phyloP scores from a whole-genome alignment of 2,329 filamentous ascomycete species.

The Fusarium lateritium region DNA sequence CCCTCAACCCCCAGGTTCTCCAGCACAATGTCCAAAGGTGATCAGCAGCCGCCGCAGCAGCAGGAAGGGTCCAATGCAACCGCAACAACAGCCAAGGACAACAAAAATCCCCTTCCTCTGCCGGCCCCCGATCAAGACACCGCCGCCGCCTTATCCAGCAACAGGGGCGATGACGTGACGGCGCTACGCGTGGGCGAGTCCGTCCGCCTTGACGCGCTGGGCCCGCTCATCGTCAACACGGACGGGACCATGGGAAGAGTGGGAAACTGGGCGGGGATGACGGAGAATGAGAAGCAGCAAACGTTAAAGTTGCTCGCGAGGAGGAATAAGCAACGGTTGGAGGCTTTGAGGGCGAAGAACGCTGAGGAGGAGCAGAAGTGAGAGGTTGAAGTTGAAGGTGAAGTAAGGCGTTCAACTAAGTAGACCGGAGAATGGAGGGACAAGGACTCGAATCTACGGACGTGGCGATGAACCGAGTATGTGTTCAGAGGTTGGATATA shows the following conservation, averaged over 20 bases:
- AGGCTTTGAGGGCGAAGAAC: conserved; percentile 59
- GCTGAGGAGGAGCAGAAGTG: conserved; percentile 30
- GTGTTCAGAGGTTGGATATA: not conserved
- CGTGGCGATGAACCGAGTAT: conserved; percentile 2
- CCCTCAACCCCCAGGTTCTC: conserved; percentile 21
- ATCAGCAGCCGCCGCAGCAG: conserved; percentile 17
- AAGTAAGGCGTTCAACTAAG: not conserved
- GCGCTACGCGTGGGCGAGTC: conserved; percentile 48
- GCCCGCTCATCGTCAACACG: conserved; percentile 80
- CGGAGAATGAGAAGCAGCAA: conserved; percentile 75
- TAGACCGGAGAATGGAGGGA: not conserved
- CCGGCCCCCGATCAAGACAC: conserved; percentile 46
- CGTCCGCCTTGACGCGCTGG: conserved; percentile 76
- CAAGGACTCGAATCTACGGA: not conserved
- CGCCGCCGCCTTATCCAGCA: not conserved
- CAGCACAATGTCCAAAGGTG: conserved; percentile 17
- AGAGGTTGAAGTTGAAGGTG: not conserved
- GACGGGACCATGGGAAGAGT: conserved; percentile 81
- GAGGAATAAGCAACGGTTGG: conserved; percentile 76
- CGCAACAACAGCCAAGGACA: conserved; percentile 13
- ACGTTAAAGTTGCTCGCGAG: conserved; percentile 77
- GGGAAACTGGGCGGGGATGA: conserved; percentile 81
- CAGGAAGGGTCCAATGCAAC: conserved; percentile 12
- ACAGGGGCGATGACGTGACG: conserved; percentile 45
- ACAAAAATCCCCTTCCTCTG: conserved; percentile 31